Evolutionary conservation across 148 eudicot genomes (phyloP), one percentile per base, ranked within the genome.

Genomic region (Talinum fruticosum): DNA sequence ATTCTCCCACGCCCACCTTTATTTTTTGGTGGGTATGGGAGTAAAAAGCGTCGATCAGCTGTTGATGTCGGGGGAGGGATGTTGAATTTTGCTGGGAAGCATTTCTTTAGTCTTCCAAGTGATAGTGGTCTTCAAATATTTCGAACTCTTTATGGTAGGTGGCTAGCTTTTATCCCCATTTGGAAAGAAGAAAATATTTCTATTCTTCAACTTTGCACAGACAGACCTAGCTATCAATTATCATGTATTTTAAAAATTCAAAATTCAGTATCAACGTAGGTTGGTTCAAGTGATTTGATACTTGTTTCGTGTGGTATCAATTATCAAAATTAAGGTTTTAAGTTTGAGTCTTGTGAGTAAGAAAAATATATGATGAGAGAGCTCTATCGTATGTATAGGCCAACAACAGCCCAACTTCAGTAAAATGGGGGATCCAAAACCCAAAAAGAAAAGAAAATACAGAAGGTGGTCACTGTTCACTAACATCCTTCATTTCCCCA

Each of bases 1-100:
- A 51, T 37, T 62, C 76, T 72, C 66, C 61, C 66, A 10, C 3
- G 37, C 51, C n/a, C n/a, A n/a, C n/a, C n/a, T n/a, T n/a, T n/a
- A n/a, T 72, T 62, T 36, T 21, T 51, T 38, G 54, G 53, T 23
- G n/a, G 21, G 29, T 18, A 1, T 19, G 15, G 47, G 59, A 28
- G n/a, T 23, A 51, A 64, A 74, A 75, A 79, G 82, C 75, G 66
- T 79, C 26, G 38, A 64, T 65, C 65, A 78, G 69, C 64, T 78
- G 72, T 78, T 75, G 33, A 36, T 62, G 59, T 75, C 73, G 49
- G 72, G 12, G 54, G 2, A 74, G 66, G 36, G 6, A 32, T 45
- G 5, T 21, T 53, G 30, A 68, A 45, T 67, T 24, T 10, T 2
- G 47, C 47, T 10, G 14, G n/a, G 18, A 29, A 64, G 26, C 44